Evolutionary conservation across 78 protist species (phyloP).

Genomic region (Monocercomonoides exilis): DNA sequence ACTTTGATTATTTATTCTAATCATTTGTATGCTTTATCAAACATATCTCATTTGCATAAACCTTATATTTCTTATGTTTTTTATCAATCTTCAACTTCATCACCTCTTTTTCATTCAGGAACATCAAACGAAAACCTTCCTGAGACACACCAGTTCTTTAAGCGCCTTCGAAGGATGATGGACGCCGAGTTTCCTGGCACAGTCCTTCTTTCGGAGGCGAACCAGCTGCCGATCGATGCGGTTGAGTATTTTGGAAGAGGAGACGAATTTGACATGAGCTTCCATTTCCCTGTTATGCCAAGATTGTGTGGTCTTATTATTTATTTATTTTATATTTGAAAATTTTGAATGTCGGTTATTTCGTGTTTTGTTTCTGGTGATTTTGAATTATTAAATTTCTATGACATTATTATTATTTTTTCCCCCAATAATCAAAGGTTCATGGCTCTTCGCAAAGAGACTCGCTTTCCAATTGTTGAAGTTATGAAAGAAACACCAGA

Average conservation of each 20-base stretch:
- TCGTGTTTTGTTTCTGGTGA: too few species aligned
- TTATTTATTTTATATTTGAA: too few species aligned
- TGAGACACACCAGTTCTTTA: slow-evolving; percentile 57
- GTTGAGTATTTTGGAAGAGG: slow-evolving; percentile 52
- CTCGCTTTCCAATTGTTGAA: background rate
- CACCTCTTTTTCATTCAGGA: too few species aligned
- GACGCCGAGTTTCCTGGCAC: slow-evolving; percentile 43
- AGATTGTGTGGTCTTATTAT: slow-evolving; percentile 40
- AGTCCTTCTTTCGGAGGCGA: slow-evolving; percentile 57
- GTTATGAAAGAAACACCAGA: background rate
- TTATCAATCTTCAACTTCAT: too few species aligned
- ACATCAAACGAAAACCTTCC: slow-evolving; percentile 64
- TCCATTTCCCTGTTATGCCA: slow-evolving; percentile 73
- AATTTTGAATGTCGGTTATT: too few species aligned
- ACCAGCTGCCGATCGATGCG: slow-evolving; percentile 58
- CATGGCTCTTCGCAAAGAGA: background rate
- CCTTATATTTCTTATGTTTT: too few species aligned
- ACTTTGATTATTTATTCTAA: too few species aligned
- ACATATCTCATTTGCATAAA: too few species aligned
- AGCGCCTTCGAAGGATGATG: slow-evolving; percentile 45
- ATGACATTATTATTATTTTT: too few species aligned
- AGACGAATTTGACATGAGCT: slow-evolving; percentile 64
- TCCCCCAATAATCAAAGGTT: too few species aligned
- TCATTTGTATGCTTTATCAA: too few species aligned
- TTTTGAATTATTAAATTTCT: background rate